These are phyloP conservation scores for Lactarius hatsudake DNA, from an alignment of 768 basidiomycete genomes.

Conservation along the genomic window DNA sequence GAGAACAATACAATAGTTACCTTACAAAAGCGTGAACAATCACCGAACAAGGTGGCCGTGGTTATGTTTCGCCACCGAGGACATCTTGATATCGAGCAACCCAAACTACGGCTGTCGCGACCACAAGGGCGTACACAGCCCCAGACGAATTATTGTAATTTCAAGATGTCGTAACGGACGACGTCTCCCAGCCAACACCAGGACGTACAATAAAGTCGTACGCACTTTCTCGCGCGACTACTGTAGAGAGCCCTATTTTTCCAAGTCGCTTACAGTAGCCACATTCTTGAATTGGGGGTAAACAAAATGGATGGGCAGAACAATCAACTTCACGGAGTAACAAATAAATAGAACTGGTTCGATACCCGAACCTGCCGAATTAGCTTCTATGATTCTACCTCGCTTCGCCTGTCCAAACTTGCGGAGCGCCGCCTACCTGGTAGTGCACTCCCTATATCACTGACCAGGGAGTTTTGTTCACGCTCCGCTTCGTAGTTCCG, in stretches of 20 bases:
- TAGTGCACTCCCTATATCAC: not conserved
- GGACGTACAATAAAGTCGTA: no score
- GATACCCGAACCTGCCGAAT: no score
- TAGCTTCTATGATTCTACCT: no score
- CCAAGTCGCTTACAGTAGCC: not conserved
- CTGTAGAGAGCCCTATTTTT: no score
- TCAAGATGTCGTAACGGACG: no score
- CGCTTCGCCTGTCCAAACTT: not conserved
- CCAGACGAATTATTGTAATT: not conserved
- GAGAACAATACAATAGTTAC: not conserved
- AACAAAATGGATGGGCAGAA: not conserved
- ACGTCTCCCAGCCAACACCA: no score
- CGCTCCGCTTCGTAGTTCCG: not conserved
- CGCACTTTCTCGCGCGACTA: no score
- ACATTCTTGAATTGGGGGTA: not conserved
- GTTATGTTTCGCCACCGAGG: not conserved
- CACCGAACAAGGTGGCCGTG: not conserved
- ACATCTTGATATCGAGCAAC: not conserved
- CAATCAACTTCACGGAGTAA: no score
- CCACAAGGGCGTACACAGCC: not conserved
- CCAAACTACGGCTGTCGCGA: not conserved
- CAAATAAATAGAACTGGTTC: no score
- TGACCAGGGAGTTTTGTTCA: not conserved
- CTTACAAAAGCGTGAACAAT: not conserved
- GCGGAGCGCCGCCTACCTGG: not conserved